phyloP scores from a whole-genome alignment of 768 basidiomycete species.

The Scleroderma citrinum region DNA sequence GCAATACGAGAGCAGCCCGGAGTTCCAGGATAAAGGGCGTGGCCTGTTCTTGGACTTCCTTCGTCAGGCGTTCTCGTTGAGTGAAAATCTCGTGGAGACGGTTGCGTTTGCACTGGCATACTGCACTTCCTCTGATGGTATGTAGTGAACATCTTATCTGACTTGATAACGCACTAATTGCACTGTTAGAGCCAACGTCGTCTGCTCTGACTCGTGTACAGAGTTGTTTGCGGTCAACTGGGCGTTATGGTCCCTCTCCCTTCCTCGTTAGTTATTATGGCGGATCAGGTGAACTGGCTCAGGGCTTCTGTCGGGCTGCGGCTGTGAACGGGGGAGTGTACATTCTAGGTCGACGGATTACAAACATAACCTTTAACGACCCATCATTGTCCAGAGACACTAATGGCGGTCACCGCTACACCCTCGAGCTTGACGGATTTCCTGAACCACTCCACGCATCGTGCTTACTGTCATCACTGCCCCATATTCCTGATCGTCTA shows the following conservation, averaged over 20 bases:
- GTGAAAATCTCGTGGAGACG: slow-evolving; percentile 47
- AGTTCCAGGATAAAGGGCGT: slow-evolving; percentile 51
- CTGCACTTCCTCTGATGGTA: slow-evolving; percentile 56
- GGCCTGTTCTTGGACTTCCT: slow-evolving; percentile 60
- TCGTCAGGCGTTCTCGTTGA: slow-evolving; percentile 55
- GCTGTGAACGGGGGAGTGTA: slow-evolving; percentile 78
- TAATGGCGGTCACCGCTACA: slow-evolving; percentile 26
- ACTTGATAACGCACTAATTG: slow-evolving; percentile 2
- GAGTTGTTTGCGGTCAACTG: slow-evolving; percentile 68
- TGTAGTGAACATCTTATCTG: slow-evolving; percentile 8
- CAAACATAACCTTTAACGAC: slow-evolving; percentile 26
- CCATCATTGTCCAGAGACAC: slow-evolving; percentile 15
- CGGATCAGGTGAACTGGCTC: slow-evolving; percentile 84
- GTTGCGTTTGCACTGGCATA: slow-evolving; percentile 79
- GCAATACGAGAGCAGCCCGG: slow-evolving; percentile 61
- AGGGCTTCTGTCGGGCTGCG: slow-evolving; percentile 83
- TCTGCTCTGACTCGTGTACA: slow-evolving; percentile 66
- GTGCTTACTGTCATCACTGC: slow-evolving; percentile 46
- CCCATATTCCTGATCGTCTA: slow-evolving; percentile 29
- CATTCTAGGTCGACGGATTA: slow-evolving; percentile 50
- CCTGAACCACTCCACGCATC: slow-evolving; percentile 52
- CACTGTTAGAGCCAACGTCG: slow-evolving; percentile 53
- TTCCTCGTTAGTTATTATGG: slow-evolving; percentile 96
- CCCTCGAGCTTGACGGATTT: slow-evolving; percentile 51
- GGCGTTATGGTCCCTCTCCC: slow-evolving; percentile 81